phyloP scores from a whole-genome alignment of 306 rosid species.

The Calophaca sinica region DNA sequence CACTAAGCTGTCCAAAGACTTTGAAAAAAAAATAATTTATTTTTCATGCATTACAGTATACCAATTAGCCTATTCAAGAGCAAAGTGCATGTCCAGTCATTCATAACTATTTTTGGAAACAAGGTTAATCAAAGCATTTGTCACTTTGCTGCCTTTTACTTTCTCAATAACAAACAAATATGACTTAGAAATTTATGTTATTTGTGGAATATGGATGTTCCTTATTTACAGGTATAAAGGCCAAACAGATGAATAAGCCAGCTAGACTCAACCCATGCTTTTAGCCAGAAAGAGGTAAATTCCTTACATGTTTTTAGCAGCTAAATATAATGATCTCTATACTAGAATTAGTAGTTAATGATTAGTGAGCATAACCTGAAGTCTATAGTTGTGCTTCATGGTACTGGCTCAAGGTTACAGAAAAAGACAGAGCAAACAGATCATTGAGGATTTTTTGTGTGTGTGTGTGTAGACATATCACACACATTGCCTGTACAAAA shows the following conservation, averaged over 20 bases:
- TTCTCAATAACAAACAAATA: conserved; percentile 26
- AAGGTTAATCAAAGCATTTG: conserved; percentile 22
- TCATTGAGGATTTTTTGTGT: too few relatives aligned
- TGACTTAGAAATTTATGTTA: conserved; percentile 3
- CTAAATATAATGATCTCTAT: too few relatives aligned
- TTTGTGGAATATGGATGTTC: conserved; percentile 17
- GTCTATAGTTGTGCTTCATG: too few relatives aligned
- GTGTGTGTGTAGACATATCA: too few relatives aligned
- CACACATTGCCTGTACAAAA: too few relatives aligned
- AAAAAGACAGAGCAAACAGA: too few relatives aligned
- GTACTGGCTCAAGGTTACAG: too few relatives aligned
- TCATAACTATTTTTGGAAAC: conserved; percentile 17
- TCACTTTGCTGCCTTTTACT: not conserved
- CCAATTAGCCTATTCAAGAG: conserved; percentile 2
- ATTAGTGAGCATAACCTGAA: conserved; percentile 20
- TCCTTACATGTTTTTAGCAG: not conserved
- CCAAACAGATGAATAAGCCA: conserved; percentile 27
- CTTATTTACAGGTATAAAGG: conserved; percentile 4
- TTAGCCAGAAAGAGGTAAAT: conserved; percentile 46
- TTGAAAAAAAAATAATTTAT: too few relatives aligned
- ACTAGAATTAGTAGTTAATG: conserved; percentile 22
- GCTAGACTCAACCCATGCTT: conserved; percentile 39
- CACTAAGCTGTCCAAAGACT: conserved; percentile 8
- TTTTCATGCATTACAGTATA: too few relatives aligned
- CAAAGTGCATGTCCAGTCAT: conserved; percentile 23